phyloP scores from a whole-genome alignment of 331 rosid genomes.

The Dryas integrifolia region DNA sequence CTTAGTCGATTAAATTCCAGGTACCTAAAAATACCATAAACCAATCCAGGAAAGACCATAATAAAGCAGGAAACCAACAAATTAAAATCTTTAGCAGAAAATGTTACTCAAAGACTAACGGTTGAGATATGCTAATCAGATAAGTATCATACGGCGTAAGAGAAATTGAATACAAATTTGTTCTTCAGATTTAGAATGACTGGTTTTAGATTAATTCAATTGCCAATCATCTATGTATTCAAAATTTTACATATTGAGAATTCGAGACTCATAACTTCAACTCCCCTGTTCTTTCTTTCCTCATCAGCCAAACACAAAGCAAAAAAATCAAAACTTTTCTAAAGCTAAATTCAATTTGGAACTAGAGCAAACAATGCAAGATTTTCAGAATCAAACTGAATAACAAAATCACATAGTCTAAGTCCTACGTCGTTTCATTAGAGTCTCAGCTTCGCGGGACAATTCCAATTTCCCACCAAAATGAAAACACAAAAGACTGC shows the following conservation, averaged over 20 bases:
- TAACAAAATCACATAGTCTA: not conserved
- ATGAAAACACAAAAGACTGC: not conserved
- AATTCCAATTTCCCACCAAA: constrained; percentile 2
- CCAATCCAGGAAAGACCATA: not conserved
- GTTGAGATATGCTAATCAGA: not conserved
- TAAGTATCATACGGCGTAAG: not conserved
- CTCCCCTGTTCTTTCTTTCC: not conserved
- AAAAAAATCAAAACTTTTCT: not conserved
- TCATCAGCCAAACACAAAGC: not conserved
- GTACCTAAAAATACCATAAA: not conserved
- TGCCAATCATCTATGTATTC: not conserved
- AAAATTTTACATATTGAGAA: not conserved
- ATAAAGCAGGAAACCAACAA: not conserved
- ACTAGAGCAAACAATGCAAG: not conserved
- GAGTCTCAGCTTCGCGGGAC: not conserved
- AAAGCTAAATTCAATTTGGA: not conserved
- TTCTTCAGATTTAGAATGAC: not conserved
- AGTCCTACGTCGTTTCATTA: not conserved
- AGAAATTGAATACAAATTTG: not conserved
- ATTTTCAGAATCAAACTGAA: not conserved
- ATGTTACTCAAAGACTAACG: not conserved
- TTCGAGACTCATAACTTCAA: not conserved
- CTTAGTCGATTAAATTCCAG: not conserved
- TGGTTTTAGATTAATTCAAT: not conserved
- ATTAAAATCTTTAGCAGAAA: not conserved